These are phyloP conservation scores for Micromonas commoda DNA, from an alignment of 139 green algal species.

Conservation along the genomic window DNA sequence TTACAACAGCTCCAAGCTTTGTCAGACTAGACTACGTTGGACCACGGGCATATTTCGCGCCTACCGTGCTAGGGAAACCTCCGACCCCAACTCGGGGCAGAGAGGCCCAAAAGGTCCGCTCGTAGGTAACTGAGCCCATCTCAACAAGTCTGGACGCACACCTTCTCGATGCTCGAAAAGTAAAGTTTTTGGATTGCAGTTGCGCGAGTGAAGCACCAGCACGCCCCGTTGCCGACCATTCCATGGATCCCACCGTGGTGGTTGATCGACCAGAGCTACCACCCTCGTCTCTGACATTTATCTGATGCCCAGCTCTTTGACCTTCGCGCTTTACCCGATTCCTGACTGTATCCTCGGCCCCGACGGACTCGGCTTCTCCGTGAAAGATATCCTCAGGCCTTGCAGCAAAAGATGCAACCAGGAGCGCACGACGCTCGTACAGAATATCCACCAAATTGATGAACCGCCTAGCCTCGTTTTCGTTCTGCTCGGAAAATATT, in stretches of 20 bases:
- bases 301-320: neutral
- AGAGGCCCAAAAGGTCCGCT: too few relatives aligned
- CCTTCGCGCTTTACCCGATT: neutral
- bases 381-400: neutral
- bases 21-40: too few relatives aligned
- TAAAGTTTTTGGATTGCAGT: neutral
- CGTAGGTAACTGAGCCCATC: neutral
- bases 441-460: neutral
- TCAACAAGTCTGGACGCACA: neutral
- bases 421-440: neutral
- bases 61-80: too few relatives aligned
- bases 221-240: constrained; percentile 9
- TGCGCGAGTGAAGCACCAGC: neutral
- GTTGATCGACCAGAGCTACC: neutral
- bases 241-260: neutral
- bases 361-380: neutral
- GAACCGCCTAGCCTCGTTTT: constrained; percentile 17
- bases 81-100: too few relatives aligned
- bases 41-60: too few relatives aligned
- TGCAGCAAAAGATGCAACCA: neutral
- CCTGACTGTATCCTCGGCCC: neutral
- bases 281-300: neutral
- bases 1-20: too few relatives aligned
- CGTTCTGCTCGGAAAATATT: neutral
- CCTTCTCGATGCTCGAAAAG: neutral